Conservation (phyloP, 2,329 filamentous ascomycete genomes). For the Emmonsiellopsis sp. region DNA sequence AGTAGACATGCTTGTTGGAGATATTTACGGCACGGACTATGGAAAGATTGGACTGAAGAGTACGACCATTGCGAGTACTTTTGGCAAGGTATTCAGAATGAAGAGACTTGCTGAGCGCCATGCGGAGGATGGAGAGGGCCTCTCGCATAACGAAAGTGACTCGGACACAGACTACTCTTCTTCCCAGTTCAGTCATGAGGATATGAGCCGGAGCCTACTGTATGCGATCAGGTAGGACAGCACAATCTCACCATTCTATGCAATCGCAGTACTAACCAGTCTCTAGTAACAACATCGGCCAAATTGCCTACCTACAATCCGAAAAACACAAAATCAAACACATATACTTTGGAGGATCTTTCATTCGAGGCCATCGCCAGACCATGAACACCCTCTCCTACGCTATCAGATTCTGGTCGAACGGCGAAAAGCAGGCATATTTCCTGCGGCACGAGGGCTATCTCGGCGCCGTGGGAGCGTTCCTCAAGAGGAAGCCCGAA, state of each 20-base stretch:
- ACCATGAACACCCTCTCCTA: constrained; percentile 97
- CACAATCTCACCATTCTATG: not conserved
- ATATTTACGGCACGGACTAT: constrained; percentile 96
- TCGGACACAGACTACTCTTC: constrained; percentile 20
- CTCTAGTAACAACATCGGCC: constrained; percentile 85
- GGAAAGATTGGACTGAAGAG: constrained; percentile 93
- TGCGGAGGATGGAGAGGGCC: constrained; percentile 62
- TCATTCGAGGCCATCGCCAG: constrained; percentile 91
- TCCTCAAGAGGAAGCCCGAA: constrained; percentile 78
- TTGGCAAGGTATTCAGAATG: constrained; percentile 93
- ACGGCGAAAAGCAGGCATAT: constrained; percentile 88
- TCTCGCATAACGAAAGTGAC: constrained; percentile 43
- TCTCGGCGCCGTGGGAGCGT: constrained; percentile 85
- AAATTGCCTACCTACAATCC: constrained; percentile 94
- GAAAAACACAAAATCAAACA: constrained; percentile 85
- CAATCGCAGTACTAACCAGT: not conserved
- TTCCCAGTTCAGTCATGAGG: constrained; percentile 62
- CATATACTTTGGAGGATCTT: constrained; percentile 96
- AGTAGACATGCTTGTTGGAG: constrained; percentile 93
- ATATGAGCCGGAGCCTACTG: constrained; percentile 82
- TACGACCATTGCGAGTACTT: constrained; percentile 89
- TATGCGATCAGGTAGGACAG: constrained; percentile 67
- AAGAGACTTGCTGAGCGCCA: constrained; percentile 73
- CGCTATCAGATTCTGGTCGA: constrained; percentile 96
- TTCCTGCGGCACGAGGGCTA: constrained; percentile 95